Conservation (phyloP, 306 rosid genomes). For the Vicia villosa region DNA sequence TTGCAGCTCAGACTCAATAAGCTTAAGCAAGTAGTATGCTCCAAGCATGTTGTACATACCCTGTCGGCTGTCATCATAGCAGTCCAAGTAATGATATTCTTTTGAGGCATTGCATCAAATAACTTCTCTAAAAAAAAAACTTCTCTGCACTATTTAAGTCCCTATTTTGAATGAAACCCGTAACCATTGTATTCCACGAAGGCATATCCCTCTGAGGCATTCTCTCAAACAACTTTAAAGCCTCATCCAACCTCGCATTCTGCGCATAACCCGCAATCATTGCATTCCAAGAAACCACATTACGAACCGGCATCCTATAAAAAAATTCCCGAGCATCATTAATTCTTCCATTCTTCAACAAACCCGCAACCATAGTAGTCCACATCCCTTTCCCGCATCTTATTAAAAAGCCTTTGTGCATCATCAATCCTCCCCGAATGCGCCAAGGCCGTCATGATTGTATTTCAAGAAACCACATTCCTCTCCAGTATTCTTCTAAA, state of each 20-base stretch:
- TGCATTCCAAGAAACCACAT: constrained; percentile 50
- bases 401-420: constrained; percentile 37
- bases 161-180: constrained; percentile 47
- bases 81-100: constrained; percentile 52
- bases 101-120: constrained; percentile 45
- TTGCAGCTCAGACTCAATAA: constrained; percentile 89
- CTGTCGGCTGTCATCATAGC: too few species aligned
- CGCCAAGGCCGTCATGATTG: constrained; percentile 43
- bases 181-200: constrained; percentile 56
- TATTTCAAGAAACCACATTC: constrained; percentile 51
- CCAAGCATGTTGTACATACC: constrained; percentile 96
- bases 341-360: constrained; percentile 42
- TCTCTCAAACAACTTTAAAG: constrained; percentile 44
- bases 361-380: constrained; percentile 51
- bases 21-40: constrained; percentile 89
- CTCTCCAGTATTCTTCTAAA: constrained; percentile 50
- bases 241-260: constrained; percentile 49
- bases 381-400: constrained; percentile 53
- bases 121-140: too few species aligned
- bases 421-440: constrained; percentile 48
- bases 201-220: constrained; percentile 54
- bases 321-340: constrained; percentile 50
- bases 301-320: constrained; percentile 47
- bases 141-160: constrained; percentile 43
- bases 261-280: constrained; percentile 46